These are phyloP conservation scores for Clonostachys chloroleuca DNA, from an alignment of 2,329 filamentous ascomycete species.

Conservation along the genomic window DNA sequence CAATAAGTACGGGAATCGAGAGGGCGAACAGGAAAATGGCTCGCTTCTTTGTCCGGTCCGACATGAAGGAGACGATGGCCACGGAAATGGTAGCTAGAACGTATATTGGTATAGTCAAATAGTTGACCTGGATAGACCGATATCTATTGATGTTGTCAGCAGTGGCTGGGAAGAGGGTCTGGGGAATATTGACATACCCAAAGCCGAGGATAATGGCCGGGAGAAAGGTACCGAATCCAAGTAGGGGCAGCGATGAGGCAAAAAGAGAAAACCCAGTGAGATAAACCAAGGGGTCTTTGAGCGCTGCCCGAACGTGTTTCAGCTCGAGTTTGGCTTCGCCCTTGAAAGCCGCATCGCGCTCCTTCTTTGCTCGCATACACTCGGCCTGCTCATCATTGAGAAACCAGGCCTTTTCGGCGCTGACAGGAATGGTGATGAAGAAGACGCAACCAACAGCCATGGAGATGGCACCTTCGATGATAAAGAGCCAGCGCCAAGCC, in stretches of 20 bases:
- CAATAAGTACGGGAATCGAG: conserved; percentile 18
- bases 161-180: too few relatives aligned
- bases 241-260: conserved; percentile 19
- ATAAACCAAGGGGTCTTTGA: conserved; percentile 21
- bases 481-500: conserved; percentile 42
- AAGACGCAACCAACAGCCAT: conserved; percentile 18
- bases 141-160: too few relatives aligned
- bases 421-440: conserved; percentile 36
- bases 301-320: conserved; percentile 18
- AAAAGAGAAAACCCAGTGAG: conserved; percentile 20
- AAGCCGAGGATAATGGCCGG: conserved; percentile 2
- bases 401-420: conserved; percentile 31
- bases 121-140: conserved; percentile 17
- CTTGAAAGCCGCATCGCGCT: conserved; percentile 12
- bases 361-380: conserved; percentile 13
- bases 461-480: conserved; percentile 32
- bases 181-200: neutral
- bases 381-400: conserved; percentile 28
- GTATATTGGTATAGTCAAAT: conserved; percentile 28
- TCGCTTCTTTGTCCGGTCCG: conserved; percentile 21
- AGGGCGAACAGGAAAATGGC: conserved; percentile 18
- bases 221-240: conserved; percentile 23
- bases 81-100: conserved; percentile 17
- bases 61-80: conserved; percentile 13
- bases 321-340: conserved; percentile 19